phyloP scores from a whole-genome alignment of 805 yeast genomes.

The Schwanniomyces sp. region DNA sequence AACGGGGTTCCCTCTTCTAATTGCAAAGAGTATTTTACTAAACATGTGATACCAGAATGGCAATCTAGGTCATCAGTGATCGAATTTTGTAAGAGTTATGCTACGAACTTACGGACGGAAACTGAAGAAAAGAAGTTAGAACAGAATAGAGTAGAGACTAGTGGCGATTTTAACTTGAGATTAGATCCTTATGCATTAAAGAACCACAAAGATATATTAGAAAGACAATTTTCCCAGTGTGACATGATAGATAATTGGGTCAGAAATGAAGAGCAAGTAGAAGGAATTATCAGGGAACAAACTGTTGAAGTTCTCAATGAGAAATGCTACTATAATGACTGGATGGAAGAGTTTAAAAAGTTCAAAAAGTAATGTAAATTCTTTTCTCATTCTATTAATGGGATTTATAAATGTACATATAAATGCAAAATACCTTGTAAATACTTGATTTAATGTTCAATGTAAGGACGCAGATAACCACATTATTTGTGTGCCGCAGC shows the following conservation, averaged over 20 bases:
- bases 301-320: constrained; percentile 32
- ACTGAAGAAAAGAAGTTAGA: constrained; percentile 3
- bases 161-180: constrained; percentile 26
- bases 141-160: not conserved
- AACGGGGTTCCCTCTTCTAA: constrained; percentile 22
- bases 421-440: not conserved
- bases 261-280: constrained; percentile 32
- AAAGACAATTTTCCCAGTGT: constrained; percentile 22
- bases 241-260: constrained; percentile 37
- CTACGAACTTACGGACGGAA: constrained; percentile 19
- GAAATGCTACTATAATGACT: constrained; percentile 37
- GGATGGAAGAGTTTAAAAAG: constrained; percentile 27
- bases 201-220: constrained; percentile 17
- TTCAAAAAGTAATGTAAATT: not conserved
- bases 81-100: constrained; percentile 29
- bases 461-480: not conserved
- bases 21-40: constrained; percentile 29
- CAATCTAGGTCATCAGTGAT: constrained; percentile 27
- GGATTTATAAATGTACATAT: not conserved
- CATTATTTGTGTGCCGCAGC: constrained; percentile 39
- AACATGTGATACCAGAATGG: constrained; percentile 38
- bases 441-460: not conserved
- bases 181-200: constrained; percentile 39
- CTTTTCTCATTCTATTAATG: not conserved
- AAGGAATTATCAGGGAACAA: constrained; percentile 31